Base-by-base conservation (phyloP, 2,329 filamentous ascomycete genomes). In the Penicillium sp. region DNA sequence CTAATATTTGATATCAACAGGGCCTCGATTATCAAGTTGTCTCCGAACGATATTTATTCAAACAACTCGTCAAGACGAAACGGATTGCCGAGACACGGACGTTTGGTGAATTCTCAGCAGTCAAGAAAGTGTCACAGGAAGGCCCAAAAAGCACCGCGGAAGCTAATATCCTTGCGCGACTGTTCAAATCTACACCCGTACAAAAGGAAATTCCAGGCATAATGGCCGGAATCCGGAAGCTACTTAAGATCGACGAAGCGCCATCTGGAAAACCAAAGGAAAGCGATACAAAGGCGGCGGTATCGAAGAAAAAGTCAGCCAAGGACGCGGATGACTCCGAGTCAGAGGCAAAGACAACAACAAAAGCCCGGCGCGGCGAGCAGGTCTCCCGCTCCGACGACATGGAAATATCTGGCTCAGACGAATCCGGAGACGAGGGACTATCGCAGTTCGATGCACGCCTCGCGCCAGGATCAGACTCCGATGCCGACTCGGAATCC, bases 161-260 rank as follows among this genome's bases (percentile, higher is more conserved):
- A 48, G 73, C 81, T 16, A 87, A 87, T 70, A 83, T 87, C 13
- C 73, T 78, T 44, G 84, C 82, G 13, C 72, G 84, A 48, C 59
- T 87, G 48, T 86, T 82, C 65, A 86, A 84, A 55, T 83, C 83
- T 13, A 80, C 77, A 50, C 82, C 81, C 1, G 82, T 85, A 11
- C 81, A 81, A 67, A 78, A 81, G 58, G 80, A 77, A 2, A 67
- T 86, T 41, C 76, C 78, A 21, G 74, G 74, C 34, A 72, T 80
- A 24, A 69, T 80, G 65, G 64, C 66, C 36, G 73, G 67, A 16
- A 71, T 81, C 51, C 67, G 70, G 18, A 66, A 63, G 46, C 51
- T 77, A 36, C 57, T 80, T 21, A 73, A 72, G 4, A 16, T 77
- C 21, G 68, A 72, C 4, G 62, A 68, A 41, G 50, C 54, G 21